phyloP scores from a whole-genome alignment of 352 stramenopile species.

The Plasmopara muralis region DNA sequence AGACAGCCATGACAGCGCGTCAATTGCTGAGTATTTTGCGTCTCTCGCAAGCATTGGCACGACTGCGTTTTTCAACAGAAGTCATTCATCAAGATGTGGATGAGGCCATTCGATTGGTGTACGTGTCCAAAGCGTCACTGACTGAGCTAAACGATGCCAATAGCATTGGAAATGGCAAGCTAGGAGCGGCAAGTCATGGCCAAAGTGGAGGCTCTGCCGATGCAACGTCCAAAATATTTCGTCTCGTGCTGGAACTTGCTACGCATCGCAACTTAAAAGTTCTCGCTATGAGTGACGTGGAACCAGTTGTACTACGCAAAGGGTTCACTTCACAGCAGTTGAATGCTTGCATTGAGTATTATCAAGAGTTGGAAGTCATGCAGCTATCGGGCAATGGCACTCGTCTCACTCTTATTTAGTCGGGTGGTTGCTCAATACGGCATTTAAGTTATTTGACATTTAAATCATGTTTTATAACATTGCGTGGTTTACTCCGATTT shows the following conservation, averaged over 20 bases:
- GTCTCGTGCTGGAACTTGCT: conserved; percentile 92
- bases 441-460: too few relatives aligned
- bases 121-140: conserved; percentile 96
- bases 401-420: conserved; percentile 65
- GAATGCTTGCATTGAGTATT: conserved; percentile 91
- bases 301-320: conserved; percentile 94
- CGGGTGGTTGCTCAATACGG: neutral
- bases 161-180: conserved; percentile 17
- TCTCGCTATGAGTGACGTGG: conserved; percentile 84
- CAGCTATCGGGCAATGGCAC: conserved; percentile 73
- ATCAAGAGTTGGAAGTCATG: conserved; percentile 85
- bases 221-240: conserved; percentile 93
- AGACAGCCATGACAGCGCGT: conserved; percentile 97
- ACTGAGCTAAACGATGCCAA: conserved; percentile 81
- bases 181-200: conserved; percentile 9
- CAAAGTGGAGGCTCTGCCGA: conserved; percentile 65
- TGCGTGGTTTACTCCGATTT: too few relatives aligned
- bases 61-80: conserved; percentile 92
- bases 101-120: conserved; percentile 94
- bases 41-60: conserved; percentile 93
- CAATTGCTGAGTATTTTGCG: conserved; percentile 98
- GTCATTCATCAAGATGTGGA: conserved; percentile 97
- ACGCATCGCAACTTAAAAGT: conserved; percentile 55
- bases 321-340: conserved; percentile 96
- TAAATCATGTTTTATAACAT: too few relatives aligned